A percentile compares a stretch with the other conserved stretches of the same genome.
These are phyloP conservation scores for Acacia pycnantha DNA, from an alignment of 331 rosid genomes.

Conservation along the genomic window DNA sequence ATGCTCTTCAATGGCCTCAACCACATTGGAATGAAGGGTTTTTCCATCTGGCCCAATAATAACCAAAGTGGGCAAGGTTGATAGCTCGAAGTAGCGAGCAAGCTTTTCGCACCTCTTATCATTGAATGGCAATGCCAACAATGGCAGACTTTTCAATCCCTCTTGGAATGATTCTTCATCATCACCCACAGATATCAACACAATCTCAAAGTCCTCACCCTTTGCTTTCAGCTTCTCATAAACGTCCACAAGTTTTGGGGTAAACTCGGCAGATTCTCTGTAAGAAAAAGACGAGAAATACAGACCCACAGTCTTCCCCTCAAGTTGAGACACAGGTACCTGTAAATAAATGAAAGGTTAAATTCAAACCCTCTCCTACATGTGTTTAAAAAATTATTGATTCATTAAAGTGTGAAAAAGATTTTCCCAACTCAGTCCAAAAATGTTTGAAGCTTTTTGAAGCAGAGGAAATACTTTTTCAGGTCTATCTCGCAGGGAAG, in stretches of 20 bases:
- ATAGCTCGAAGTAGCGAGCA: constrained; percentile 50
- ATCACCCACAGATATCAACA: constrained; percentile 47
- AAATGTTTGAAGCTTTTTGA: not conserved
- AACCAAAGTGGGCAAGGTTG: constrained; percentile 56
- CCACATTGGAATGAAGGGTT: constrained; percentile 53
- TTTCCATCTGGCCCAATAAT: constrained; percentile 75
- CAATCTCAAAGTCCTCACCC: constrained; percentile 67
- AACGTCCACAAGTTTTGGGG: constrained; percentile 50
- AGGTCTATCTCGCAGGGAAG: not conserved
- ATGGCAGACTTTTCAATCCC: constrained; percentile 44
- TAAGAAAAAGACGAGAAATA: constrained; percentile 45
- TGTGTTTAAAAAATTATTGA: not conserved
- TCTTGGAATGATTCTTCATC: constrained; percentile 49
- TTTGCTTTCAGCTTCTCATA: constrained; percentile 55
- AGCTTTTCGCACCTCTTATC: constrained; percentile 51
- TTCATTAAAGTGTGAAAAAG: not conserved
- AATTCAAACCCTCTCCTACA: too few species aligned
- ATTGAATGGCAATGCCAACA: constrained; percentile 59
- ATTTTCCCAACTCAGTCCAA: not conserved
- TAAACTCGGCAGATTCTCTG: constrained; percentile 30
- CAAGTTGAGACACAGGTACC: constrained; percentile 58
- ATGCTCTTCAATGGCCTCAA: constrained; percentile 59
- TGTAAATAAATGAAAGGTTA: constrained; percentile 2
- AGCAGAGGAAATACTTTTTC: not conserved
- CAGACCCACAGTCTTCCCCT: constrained; percentile 64